Evolutionary conservation across 2,329 filamentous ascomycete species (phyloP), one percentile per base, ranked within the genome.

Genomic region (Blastomyces parvus): DNA sequence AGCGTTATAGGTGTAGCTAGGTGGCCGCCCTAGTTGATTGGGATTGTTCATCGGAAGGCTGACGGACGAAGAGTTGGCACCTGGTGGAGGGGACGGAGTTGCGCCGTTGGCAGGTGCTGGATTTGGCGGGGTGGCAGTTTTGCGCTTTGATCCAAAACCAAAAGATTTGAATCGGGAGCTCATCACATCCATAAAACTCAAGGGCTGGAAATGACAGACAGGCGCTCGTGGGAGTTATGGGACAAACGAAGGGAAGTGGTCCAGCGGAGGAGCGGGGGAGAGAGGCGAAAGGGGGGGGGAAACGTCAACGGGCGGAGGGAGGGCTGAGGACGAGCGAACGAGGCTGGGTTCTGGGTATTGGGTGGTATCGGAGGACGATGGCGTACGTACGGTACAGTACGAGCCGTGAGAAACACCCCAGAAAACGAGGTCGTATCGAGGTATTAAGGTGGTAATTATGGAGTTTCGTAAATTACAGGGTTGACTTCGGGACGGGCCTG

Each of bases 1-100:
- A 72, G 80, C 80, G 64, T 76, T 76, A 70, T 85, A 84, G 64
- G 83, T 82, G 74, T 88, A 88, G 71, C 83, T 86, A 53, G 85
- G 85, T 69, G 85, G 85, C 65, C 84, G 82, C 68, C 84, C 84
- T 68, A 84, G 77, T 52, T 79, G 78, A 66, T 82, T 80, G 67
- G 77, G 78, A 63, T 73, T 73, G 68, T 84, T 86, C 80, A 85
- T 85, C 69, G 82, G 76, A 56, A 82, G 77, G 68, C 80, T 82
- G 64, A 80, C 78, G 61, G 75, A 77, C 38, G 80, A 81, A 55
- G 78, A 76, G 70, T 77, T 80, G 67, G 73, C 71, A 64, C 72
- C 71, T 59, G 74, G 73, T 46, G 75, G 73, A 50, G 76, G 73
- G 60, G 71, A 72, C 74, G 71, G 72, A 70, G 68, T 64, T 71